Conservation (phyloP, 116 monocot genomes). For the Phalaenopsis hybrid region DNA sequence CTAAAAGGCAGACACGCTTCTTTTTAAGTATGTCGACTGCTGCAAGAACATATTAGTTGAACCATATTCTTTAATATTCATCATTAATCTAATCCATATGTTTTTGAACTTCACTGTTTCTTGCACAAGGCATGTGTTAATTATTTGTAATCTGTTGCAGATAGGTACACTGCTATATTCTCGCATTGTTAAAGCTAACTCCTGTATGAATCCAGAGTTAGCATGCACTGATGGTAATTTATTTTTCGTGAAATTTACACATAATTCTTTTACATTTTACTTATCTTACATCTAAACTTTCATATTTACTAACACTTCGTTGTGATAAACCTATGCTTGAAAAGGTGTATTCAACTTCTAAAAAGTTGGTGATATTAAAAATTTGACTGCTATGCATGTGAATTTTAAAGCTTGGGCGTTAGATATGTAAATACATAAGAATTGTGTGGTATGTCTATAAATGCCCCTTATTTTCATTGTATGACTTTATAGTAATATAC, state of each 20-base stretch:
- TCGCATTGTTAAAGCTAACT: slow-evolving; percentile 86
- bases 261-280: no score
- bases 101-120: background rate
- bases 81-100: background rate
- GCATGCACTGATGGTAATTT: slow-evolving; percentile 84
- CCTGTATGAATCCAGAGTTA: slow-evolving; percentile 85
- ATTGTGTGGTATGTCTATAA: no score
- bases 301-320: no score
- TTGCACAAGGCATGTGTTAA: background rate
- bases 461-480: background rate
- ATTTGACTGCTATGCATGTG: no score
- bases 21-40: no score
- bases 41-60: background rate
- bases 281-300: no score
- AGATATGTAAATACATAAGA: no score
- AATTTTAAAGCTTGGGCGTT: no score
- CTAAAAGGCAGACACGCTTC: background rate
- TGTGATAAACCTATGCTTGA: no score
- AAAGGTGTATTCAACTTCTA: no score
- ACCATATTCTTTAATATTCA: background rate
- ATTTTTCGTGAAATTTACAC: background rate
- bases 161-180: slow-evolving; percentile 70
- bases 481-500: background rate
- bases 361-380: no score
- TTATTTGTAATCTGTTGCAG: slow-evolving; percentile 29